A percentile compares a stretch with the other conserved stretches of the same genome.
These are phyloP conservation scores for Ophiocordyceps camponoti-floridani DNA, from an alignment of 2,329 filamentous ascomycete genomes.

Conservation along the genomic window DNA sequence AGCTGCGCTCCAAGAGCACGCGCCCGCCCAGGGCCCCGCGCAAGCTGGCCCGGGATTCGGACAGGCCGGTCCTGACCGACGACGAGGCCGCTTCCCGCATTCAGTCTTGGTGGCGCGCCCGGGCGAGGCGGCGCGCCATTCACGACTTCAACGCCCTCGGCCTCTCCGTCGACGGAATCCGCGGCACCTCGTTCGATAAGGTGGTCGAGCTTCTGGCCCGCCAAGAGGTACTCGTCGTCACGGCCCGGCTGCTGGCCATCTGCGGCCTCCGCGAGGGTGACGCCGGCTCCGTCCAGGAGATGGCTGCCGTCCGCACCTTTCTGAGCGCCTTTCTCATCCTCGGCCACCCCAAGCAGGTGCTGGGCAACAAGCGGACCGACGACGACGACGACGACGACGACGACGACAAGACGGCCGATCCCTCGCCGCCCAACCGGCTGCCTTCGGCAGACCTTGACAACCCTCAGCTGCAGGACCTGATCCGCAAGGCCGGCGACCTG, in stretches of 20 bases:
- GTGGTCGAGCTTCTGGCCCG: conserved; percentile 51
- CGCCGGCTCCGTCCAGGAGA: conserved; percentile 44
- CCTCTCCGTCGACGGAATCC: conserved; percentile 51
- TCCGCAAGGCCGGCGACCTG: conserved; percentile 60
- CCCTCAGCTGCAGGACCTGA: conserved; percentile 50
- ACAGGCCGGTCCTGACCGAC: conserved; percentile 26
- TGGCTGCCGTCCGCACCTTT: conserved; percentile 57
- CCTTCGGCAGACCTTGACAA: conserved; percentile 33
- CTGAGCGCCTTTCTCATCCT: conserved; percentile 66
- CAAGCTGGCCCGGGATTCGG: conserved; percentile 33
- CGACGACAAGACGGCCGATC: conserved; percentile 1
- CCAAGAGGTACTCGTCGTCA: conserved; percentile 45
- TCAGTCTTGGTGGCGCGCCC: conserved; percentile 51
- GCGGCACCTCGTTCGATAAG: conserved; percentile 55
- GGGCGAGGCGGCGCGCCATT: conserved; percentile 39
- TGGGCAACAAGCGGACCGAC: conserved; percentile 51
- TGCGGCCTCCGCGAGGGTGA: conserved; percentile 53
- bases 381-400: conserved; percentile 33
- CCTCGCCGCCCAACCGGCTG: conserved; percentile 12
- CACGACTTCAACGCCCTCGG: conserved; percentile 47
- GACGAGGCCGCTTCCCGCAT: conserved; percentile 48
- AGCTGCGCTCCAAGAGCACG: conserved; percentile 31
- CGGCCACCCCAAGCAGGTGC: conserved; percentile 60
- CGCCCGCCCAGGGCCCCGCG: conserved; percentile 17
- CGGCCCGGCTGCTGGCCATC: conserved; percentile 48